phyloP scores from a whole-genome alignment of 2,329 filamentous ascomycete species.

The Arthrobotrys conoides region DNA sequence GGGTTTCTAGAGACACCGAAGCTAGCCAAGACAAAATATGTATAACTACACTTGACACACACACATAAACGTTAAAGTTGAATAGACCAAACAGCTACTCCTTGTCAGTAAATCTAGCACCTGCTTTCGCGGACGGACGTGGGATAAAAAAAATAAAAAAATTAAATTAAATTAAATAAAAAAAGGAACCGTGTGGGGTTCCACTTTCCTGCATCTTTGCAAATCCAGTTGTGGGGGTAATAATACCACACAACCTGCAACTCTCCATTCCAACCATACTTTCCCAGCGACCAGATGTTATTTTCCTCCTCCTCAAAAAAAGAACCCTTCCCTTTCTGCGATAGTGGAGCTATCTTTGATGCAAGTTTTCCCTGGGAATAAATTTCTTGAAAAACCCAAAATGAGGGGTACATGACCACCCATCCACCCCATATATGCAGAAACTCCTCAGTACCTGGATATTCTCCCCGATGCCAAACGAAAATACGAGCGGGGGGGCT shows the following conservation, averaged over 20 bases:
- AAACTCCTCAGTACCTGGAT: too few species aligned
- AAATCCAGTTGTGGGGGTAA: slow-evolving; percentile 1
- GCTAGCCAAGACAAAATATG: too few species aligned
- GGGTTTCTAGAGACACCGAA: neutral
- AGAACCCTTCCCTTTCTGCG: neutral
- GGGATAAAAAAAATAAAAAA: neutral
- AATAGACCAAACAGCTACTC: too few species aligned
- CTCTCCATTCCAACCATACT: too few species aligned
- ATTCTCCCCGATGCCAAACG: neutral
- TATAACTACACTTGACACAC: too few species aligned
- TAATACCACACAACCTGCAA: too few species aligned
- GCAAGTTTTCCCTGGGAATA: slow-evolving; percentile 3
- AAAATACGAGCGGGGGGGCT: slow-evolving; percentile 10
- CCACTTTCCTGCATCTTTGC: neutral
- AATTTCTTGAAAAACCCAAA: neutral
- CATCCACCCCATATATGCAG: neutral
- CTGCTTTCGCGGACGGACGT: slow-evolving; percentile 15
- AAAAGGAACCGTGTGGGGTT: slow-evolving; percentile 20
- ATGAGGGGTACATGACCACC: slow-evolving; percentile 18
- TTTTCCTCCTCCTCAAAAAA: too few species aligned
- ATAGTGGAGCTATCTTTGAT: neutral
- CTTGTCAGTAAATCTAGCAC: slow-evolving; percentile 3
- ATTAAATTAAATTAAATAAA: too few species aligned
- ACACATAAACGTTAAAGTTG: too few species aligned
- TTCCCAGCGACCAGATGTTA: too few species aligned